A percentile compares a stretch with the other conserved stretches of the same genome.
phyloP scores from a whole-genome alignment of 108 stramenopile species.

The Poteriospumella lacustris region DNA sequence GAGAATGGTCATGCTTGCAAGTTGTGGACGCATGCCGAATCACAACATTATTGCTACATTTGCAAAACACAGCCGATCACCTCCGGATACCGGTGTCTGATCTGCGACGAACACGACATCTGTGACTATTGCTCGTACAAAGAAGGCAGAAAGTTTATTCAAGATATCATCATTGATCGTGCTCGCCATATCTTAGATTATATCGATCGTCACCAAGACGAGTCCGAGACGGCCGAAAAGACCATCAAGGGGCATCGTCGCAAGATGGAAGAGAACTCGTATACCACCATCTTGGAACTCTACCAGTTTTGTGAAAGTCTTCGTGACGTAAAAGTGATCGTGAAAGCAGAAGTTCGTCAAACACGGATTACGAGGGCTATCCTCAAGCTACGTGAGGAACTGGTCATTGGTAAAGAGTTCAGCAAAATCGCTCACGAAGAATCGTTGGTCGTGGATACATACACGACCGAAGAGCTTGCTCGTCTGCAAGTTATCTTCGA shows the following conservation, averaged over 20 bases:
- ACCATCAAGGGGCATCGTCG: neutral
- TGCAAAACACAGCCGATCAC: conserved; percentile 14
- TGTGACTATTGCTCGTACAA: conserved; percentile 12
- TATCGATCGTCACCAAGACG: neutral
- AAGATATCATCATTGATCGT: neutral
- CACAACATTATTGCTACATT: neutral
- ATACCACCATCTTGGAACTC: neutral
- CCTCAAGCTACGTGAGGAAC: neutral
- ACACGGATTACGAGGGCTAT: neutral
- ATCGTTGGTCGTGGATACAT: neutral
- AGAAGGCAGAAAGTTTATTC: neutral
- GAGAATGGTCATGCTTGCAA: conserved; percentile 8
- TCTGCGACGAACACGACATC: neutral
- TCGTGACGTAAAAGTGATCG: neutral
- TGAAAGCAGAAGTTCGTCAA: neutral
- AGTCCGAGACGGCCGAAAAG: neutral
- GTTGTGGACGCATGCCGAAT: conserved; percentile 19
- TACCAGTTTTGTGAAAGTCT: neutral
- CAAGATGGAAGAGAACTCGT: neutral
- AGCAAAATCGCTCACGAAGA: neutral
- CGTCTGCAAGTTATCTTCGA: neutral
- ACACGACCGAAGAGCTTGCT: neutral
- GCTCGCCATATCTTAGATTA: neutral
- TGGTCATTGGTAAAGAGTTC: neutral
- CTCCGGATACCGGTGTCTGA: conserved; percentile 1